Base-by-base conservation (phyloP, 2,329 filamentous ascomycete genomes). In the Cordyceps javanica region DNA sequence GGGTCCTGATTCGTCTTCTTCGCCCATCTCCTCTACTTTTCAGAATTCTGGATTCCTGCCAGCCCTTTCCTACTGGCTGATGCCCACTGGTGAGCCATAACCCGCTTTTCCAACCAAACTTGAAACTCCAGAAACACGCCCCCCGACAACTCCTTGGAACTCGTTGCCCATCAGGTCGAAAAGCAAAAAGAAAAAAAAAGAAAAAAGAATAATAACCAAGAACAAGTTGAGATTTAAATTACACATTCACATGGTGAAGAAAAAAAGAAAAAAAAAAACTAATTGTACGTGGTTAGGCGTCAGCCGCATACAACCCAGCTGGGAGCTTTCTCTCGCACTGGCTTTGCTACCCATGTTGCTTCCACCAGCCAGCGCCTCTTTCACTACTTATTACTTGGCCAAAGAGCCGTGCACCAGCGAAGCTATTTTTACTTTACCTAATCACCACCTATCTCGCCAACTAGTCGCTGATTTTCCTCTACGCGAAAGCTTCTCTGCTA, bases 71-170 rank as follows among this genome's bases (percentile, higher is more conserved):
- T 45, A 55, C 41, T 46, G 39, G 41, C 28, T 19, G 19, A 9
- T 46, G 39, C 28, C 32, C 34, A 32, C 50, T 32, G 28, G 28
- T 26, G 42, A 48, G 53, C 53, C 44, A 48, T 32, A 48, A 11
- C 53, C 53, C 53, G 53, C 53, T 55, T 55, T 55, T 55, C 32
- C 14, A 19, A 25, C 21, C 7, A 32, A 30, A 48, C 42, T 55
- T 55, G 53, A 55, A 55, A 55, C 53, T 53, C 42, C 21, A 48
- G 42, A 26, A 48, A 23, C 42, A 55, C 53, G 52, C 53, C 53
- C 53, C 53, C 53, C 32, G 10, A 28, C 42, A 55, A 55, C 53
- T 55, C 53, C 53, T 55, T 55, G 53, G 53, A 55, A 55, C 53
- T 55, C 28, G 5, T 26, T n/a, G 23, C 42, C 11, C 16, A 42